A percentile compares a stretch with the other conserved stretches of the same genome.
phyloP scores from a whole-genome alignment of 140 eudicot genomes.

The Oenanthe javanica region DNA sequence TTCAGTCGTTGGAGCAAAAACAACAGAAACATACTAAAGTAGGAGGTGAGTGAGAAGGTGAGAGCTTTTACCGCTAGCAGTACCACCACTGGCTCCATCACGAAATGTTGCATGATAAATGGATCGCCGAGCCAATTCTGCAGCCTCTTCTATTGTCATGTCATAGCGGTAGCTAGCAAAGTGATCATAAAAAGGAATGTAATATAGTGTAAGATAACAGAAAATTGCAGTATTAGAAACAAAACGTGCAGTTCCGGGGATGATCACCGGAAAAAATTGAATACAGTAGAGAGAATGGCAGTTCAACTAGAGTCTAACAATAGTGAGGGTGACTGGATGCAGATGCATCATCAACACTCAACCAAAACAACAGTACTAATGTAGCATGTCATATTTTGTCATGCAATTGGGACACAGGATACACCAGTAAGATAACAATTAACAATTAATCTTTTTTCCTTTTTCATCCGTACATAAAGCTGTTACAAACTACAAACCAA shows the following conservation, averaged over 20 bases:
- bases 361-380: background rate
- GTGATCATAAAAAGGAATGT: background rate
- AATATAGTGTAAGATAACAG: background rate
- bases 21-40: background rate
- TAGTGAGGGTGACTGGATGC: background rate
- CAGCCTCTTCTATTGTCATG: conserved; percentile 84
- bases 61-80: conserved; percentile 73
- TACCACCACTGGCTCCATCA: conserved; percentile 99
- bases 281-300: background rate
- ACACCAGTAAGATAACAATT: background rate
- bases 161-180: conserved; percentile 67
- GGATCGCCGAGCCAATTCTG: conserved; percentile 92
- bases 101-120: conserved; percentile 98
- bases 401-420: background rate
- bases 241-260: background rate
- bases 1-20: background rate
- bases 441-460: background rate
- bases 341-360: background rate
- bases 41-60: background rate
- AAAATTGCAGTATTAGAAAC: conserved; percentile 4
- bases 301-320: background rate
- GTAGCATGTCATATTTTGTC: background rate
- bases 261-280: background rate
- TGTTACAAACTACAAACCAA: background rate
- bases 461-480: background rate